Conservation (phyloP, 139 green algal genomes). For the Chlorella sp. region DNA sequence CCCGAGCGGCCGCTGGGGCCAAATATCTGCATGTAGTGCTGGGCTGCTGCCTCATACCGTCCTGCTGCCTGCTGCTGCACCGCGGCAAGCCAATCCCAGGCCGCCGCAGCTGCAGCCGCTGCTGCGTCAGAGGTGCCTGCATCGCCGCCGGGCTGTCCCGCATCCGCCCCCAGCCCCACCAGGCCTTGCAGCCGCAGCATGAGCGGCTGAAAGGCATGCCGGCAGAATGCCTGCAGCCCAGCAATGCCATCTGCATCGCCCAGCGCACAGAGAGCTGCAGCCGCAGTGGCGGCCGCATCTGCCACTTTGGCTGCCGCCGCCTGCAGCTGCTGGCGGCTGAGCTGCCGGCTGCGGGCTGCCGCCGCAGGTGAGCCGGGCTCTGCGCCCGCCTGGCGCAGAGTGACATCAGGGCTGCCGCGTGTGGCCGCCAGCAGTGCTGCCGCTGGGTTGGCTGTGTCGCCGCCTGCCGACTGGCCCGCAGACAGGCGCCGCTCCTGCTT, state of each 20-base stretch:
- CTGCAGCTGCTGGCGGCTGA: conserved; percentile 17
- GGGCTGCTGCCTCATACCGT: conserved; percentile 47
- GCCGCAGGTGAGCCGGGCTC: neutral
- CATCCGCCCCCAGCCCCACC: neutral
- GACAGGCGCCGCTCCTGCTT: neutral
- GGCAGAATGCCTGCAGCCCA: conserved; percentile 33
- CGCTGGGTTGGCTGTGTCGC: conserved; percentile 7
- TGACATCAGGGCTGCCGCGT: neutral
- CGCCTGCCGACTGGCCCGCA: neutral
- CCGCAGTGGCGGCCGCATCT: neutral
- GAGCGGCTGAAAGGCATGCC: neutral
- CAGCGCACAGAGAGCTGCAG: conserved; percentile 1
- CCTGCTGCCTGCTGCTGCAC: conserved; percentile 50
- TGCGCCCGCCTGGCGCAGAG: neutral
- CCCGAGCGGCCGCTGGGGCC: neutral
- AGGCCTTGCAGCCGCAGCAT: neutral
- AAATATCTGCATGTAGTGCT: conserved; percentile 21
- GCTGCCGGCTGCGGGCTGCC: neutral
- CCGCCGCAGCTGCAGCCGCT: neutral
- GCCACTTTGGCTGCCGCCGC: conserved; percentile 14
- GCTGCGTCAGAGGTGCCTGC: neutral
- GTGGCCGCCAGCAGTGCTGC: conserved; percentile 24
- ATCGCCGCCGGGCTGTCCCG: neutral
- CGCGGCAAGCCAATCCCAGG: conserved; percentile 51
- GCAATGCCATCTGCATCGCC: conserved; percentile 19